Evolutionary conservation across 2,329 filamentous ascomycete species (phyloP), one percentile per base, ranked within the genome.

Genomic region (Sarocladium oryzae): DNA sequence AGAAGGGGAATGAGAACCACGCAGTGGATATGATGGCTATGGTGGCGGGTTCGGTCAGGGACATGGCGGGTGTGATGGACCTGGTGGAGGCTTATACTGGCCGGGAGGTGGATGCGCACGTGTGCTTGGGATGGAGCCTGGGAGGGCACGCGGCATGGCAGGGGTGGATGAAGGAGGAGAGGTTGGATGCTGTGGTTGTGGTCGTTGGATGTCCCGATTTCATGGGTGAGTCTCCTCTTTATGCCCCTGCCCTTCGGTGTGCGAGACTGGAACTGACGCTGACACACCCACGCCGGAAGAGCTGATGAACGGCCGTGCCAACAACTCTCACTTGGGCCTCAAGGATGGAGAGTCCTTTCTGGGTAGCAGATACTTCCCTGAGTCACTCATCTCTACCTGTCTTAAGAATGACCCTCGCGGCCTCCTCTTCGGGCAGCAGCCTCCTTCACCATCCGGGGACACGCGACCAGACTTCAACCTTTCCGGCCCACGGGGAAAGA

Each of bases 171-270:
- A 78, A 82, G 33, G 91, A 97, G 54, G 81, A 84, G 16, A 79
- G 90, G 56, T 79, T 97, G 51, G 84, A 77, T n/a, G 84, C 87
- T 0, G 90, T 81, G 1, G 82, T 95, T 7, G 76, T 88, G 2
- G 78, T 96, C 21, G 88, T 97, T 50, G 93, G 92, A 1, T 96
- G 90, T 66, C 89, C 91, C 1, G 92, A 99, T 67, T 96, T 88
- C 60, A 81, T 84, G 56, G 75, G 87, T 82, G 59, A 70, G 65
- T 72, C 4, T 23, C 10, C 7, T 50, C 10, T n/a, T 23, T 28
- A 38, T 26, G 13, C 23, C 7, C 21, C 41, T 16, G 2, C 26
- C 49, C 13, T 7, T 16, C 15, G 20, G 45, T 18, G 21, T 9
- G 28, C 4, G 26, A 13, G 13, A 16, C n/a, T 32, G 16, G 9